These are phyloP conservation scores for Aegilops speltoides DNA, from an alignment of 176 grass and related monocot genomes.

Conservation along the genomic window DNA sequence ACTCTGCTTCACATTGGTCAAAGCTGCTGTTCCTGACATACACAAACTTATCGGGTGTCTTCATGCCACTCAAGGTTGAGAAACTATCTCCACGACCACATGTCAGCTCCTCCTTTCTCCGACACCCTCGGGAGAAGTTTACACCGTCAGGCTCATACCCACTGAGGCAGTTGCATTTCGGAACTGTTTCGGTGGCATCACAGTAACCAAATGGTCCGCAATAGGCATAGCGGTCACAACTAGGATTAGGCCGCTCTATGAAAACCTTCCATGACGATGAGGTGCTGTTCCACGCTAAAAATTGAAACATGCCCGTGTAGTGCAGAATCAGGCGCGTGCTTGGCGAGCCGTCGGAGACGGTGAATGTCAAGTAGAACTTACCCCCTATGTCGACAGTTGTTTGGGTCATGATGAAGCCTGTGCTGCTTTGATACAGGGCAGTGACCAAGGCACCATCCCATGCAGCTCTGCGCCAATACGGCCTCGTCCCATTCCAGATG, in stretches of 20 bases:
- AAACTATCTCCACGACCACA: not conserved
- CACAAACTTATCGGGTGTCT: constrained; percentile 23
- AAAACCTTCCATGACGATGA: not conserved
- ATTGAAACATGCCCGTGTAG: constrained; percentile 15
- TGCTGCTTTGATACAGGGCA: not conserved
- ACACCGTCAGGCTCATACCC: constrained; percentile 41
- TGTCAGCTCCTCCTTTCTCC: constrained; percentile 11
- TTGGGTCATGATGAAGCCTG: not conserved
- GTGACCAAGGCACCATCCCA: constrained; percentile 11
- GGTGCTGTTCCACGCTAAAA: constrained; percentile 13
- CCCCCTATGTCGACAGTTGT: not conserved
- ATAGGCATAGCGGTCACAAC: constrained; percentile 23
- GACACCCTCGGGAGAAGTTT: constrained; percentile 41
- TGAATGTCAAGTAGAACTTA: not conserved
- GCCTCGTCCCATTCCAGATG: constrained; percentile 3
- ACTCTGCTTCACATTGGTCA: constrained; percentile 31
- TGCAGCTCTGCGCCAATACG: constrained; percentile 37
- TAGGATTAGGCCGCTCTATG: not conserved
- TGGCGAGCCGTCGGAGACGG: constrained; percentile 22
- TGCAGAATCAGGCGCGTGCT: constrained; percentile 18
- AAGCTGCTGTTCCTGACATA: constrained; percentile 22
- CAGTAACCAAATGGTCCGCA: constrained; percentile 55
- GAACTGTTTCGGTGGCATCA: not conserved
- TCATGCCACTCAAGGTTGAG: constrained; percentile 5
- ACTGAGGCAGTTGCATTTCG: constrained; percentile 43